Evolutionary conservation across 108 stramenopile genomes (phyloP), one percentile per base, ranked within the genome.

Genomic region (Cyclotella cryptica): DNA sequence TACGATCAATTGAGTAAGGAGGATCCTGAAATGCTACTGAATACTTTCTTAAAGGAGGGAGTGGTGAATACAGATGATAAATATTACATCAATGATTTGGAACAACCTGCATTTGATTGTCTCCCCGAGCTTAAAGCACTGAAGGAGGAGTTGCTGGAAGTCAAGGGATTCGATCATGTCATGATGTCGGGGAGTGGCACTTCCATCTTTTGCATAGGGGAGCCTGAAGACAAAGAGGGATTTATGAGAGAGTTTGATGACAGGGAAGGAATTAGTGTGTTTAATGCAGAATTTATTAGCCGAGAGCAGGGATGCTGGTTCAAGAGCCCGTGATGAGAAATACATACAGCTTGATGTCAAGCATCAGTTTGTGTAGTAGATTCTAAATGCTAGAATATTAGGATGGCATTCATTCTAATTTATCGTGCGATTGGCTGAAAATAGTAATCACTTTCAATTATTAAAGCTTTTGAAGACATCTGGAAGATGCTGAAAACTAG

Each of bases 131-230:
- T 95, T 69, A 75, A 72, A 45, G 79, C 71, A 27, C 71, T 95
- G 44, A 93, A 95, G 57, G 80, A 88, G 19, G 84, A 86, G 44
- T 52, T 93, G 44, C 46, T 77, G 45, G 24, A 77, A 46, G 89
- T 91, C 10, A 71, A 85, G 22, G 92, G 91, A 35, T 95, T 95
- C 66, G 71, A 87, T 68, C 88, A 89, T 62, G 91, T 95, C 0
- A 87, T 93, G 86, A 95, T 95, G 94, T 91, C 89, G 26, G 94
- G 94, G 44, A 90, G 88, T 78, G 94, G 94, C 15, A 95, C 92
- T 21, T 89, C 87, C 44, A 93, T 95, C 40, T 93, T 92, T 81
- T 95, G 92, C 74, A 81, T 95, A 27, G 94, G 94, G 24, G 87
- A 90, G 61, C 89, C 92, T 10, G 77, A 70, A 2, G 89, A 95